These are phyloP conservation scores for Leptomonas pyrrhocoris DNA, from an alignment of 208 protist genomes.

Conservation along the genomic window DNA sequence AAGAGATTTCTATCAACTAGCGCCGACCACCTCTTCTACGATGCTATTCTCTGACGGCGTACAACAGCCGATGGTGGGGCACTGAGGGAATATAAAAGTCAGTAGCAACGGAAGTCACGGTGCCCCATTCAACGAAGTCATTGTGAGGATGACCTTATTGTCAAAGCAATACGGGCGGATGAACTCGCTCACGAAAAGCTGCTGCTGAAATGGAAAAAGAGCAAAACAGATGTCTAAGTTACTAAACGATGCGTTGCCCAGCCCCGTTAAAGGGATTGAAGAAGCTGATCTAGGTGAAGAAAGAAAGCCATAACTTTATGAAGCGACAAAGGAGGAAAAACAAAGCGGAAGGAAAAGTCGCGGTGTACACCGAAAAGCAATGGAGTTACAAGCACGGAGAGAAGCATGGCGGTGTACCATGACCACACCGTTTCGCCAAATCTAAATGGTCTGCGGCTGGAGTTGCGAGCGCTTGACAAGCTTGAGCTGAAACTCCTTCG, in stretches of 20 bases:
- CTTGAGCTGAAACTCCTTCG: constrained; percentile 23
- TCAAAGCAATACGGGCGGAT: too few species aligned
- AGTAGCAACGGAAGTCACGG: too few species aligned
- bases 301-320: neutral
- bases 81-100: too few species aligned
- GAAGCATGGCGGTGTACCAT: neutral
- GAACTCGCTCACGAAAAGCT: neutral
- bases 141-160: too few species aligned
- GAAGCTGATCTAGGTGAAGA: neutral
- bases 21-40: too few species aligned
- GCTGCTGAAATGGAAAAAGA: neutral
- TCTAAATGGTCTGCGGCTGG: constrained; percentile 28
- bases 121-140: too few species aligned
- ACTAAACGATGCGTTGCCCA: too few species aligned
- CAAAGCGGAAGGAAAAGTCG: neutral
- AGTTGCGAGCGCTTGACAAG: constrained; percentile 10
- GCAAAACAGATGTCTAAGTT: neutral
- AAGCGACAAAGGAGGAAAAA: neutral
- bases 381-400: too few species aligned
- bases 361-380: neutral
- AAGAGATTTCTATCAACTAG: too few species aligned
- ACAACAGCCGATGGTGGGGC: too few species aligned
- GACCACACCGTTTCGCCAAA: neutral
- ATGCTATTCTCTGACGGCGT: too few species aligned
- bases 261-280: too few species aligned